These are phyloP conservation scores for Mortierella sp. DNA, from an alignment of 371 early-diverging fungal species.

Conservation along the genomic window DNA sequence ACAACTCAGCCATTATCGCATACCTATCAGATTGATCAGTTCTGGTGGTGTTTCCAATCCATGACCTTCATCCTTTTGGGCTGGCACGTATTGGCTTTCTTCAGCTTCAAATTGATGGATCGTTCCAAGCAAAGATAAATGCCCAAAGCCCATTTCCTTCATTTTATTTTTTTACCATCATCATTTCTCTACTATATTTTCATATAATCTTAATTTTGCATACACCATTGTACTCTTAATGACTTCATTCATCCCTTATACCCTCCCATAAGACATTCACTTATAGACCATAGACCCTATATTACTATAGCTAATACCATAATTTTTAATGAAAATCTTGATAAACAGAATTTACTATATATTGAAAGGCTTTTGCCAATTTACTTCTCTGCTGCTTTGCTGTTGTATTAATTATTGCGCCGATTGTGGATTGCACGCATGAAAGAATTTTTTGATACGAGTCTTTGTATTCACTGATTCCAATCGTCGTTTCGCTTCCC, in stretches of 20 bases:
- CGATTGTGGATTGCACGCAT: not conserved
- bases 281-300: not conserved
- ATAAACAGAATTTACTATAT: not conserved
- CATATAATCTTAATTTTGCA: too few relatives aligned
- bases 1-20: slow-evolving; percentile 19
- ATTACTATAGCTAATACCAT: not conserved
- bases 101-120: slow-evolving; percentile 61
- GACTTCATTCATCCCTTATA: not conserved
- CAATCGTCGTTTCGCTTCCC: not conserved
- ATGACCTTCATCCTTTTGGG: slow-evolving; percentile 56
- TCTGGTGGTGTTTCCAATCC: slow-evolving; percentile 47
- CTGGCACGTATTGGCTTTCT: slow-evolving; percentile 61
- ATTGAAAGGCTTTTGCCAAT: too few relatives aligned
- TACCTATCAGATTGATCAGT: slow-evolving; percentile 37
- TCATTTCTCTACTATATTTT: too few relatives aligned
- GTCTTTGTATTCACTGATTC: not conserved
- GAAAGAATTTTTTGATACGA: not conserved
- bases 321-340: too few relatives aligned
- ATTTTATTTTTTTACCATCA: not conserved
- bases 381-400: not conserved
- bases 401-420: not conserved
- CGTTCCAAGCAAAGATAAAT: slow-evolving; percentile 59
- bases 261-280: not conserved
- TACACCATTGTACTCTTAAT: slow-evolving; percentile 6
- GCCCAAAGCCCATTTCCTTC: not conserved